Conservation (phyloP, 768 basidiomycete genomes). For the Sarcodon aspratus region DNA sequence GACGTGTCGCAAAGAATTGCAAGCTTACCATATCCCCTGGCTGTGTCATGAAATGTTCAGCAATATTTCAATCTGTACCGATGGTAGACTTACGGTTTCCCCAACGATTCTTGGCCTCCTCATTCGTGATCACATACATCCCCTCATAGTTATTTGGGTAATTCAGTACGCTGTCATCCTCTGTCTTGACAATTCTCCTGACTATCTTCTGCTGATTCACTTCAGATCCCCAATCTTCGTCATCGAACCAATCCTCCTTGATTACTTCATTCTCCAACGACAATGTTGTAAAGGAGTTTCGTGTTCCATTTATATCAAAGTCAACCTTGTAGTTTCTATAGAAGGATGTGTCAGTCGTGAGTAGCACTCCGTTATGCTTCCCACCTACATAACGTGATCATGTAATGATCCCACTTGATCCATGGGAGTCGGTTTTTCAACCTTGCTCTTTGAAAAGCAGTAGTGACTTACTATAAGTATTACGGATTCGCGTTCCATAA, state of each 20-base stretch:
- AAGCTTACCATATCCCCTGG: no score
- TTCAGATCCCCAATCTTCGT: conserved; percentile 43
- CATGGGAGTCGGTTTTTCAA: neutral
- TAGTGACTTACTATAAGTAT: conserved; percentile 35
- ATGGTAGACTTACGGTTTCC: conserved; percentile 17
- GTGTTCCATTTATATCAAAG: conserved; percentile 48
- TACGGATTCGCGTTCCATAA: conserved; percentile 45
- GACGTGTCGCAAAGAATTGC: no score
- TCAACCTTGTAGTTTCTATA: conserved; percentile 29
- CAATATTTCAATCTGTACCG: no score
- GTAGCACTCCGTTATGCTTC: no score
- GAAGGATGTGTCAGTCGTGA: no score
- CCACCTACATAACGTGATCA: conserved; percentile 41
- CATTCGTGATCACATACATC: conserved; percentile 43
- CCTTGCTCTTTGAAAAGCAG: neutral
- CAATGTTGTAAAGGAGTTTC: conserved; percentile 44
- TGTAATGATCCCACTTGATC: conserved; percentile 49
- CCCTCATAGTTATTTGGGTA: conserved; percentile 47
- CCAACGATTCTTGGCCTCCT: conserved; percentile 42
- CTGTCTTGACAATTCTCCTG: conserved; percentile 35
- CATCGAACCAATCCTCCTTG: conserved; percentile 42
- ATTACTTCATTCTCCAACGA: conserved; percentile 38
- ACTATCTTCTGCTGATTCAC: conserved; percentile 43
- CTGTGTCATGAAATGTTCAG: no score
- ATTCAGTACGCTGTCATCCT: conserved; percentile 38